phyloP scores from a whole-genome alignment of 1,284 basidiomycete species.

The Cutaneotrichosporon dermatis region DNA sequence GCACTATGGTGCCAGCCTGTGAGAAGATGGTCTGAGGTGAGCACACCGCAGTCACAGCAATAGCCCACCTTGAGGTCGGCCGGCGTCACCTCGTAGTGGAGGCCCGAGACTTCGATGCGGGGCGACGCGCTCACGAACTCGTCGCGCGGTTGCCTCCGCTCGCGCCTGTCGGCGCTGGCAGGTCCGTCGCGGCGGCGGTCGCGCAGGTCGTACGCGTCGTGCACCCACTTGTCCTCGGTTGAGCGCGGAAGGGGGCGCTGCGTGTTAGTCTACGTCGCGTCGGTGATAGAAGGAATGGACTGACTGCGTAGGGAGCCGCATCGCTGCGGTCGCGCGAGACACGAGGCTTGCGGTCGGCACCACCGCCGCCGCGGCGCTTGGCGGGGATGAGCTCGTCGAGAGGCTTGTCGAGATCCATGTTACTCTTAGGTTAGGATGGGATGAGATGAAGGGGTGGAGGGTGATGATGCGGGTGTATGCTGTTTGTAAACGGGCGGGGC shows the following conservation, averaged over 20 bases:
- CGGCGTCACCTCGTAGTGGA: constrained; percentile 90
- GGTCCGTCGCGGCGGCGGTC: constrained; percentile 3
- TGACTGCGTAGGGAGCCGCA: constrained; percentile 38
- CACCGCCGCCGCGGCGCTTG: constrained; percentile 16
- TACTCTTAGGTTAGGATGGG: background rate
- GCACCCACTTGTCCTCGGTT: constrained; percentile 47
- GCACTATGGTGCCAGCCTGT: constrained; percentile 82
- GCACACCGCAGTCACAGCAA: background rate
- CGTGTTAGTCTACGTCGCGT: background rate
- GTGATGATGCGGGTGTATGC: too few relatives aligned
- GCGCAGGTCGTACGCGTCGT: constrained; percentile 40
- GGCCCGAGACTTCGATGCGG: constrained; percentile 73
- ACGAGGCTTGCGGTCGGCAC: constrained; percentile 22
- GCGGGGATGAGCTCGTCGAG: constrained; percentile 45
- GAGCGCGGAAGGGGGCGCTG: constrained; percentile 47
- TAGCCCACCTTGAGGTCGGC: constrained; percentile 73
- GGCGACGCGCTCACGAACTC: constrained; percentile 52
- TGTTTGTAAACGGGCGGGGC: too few relatives aligned
- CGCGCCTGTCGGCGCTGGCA: constrained; percentile 1
- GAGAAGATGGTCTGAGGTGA: constrained; percentile 73
- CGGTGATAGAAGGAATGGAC: constrained; percentile 1
- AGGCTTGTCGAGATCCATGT: constrained; percentile 48
- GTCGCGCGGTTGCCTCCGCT: constrained; percentile 12
- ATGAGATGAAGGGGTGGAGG: background rate
- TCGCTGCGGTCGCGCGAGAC: constrained; percentile 19